A percentile compares a stretch with the other conserved stretches of the same genome.
phyloP scores from a whole-genome alignment of 2,329 filamentous ascomycete species.

The Colletotrichum plurivorum region DNA sequence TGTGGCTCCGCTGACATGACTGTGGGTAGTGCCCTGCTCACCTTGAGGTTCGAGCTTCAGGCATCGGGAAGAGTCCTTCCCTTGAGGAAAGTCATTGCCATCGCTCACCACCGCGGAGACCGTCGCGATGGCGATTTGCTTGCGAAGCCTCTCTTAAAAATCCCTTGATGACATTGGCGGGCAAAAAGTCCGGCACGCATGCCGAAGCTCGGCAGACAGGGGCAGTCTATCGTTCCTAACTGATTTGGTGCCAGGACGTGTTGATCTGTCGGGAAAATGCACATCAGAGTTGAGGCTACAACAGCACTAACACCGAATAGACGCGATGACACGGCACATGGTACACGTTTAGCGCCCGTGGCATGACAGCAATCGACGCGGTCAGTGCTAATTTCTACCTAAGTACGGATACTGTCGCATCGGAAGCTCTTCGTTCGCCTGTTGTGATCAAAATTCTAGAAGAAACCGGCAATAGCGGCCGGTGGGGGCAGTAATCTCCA shows the following conservation, averaged over 20 bases:
- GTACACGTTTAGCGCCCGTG: constrained; percentile 6
- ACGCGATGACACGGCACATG: constrained; percentile 26
- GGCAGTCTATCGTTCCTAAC: constrained; percentile 14
- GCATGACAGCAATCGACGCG: constrained; percentile 24
- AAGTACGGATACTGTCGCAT: background rate
- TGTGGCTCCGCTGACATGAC: constrained; percentile 10
- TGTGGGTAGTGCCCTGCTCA: constrained; percentile 14
- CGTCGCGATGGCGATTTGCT: background rate
- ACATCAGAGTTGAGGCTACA: constrained; percentile 32
- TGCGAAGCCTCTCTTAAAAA: background rate
- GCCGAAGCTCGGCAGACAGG: constrained; percentile 32
- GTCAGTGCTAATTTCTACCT: background rate
- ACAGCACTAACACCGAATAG: constrained; percentile 26
- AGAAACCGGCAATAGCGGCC: constrained; percentile 13
- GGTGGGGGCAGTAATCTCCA: background rate
- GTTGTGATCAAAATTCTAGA: constrained; percentile 15
- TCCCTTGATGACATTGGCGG: constrained; percentile 2
- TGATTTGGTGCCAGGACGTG: constrained; percentile 19
- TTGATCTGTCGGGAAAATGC: constrained; percentile 26
- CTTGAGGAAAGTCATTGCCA: background rate
- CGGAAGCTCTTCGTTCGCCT: constrained; percentile 3
- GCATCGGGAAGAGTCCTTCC: background rate
- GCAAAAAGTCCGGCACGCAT: constrained; percentile 17
- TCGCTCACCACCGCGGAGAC: background rate
- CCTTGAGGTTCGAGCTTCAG: background rate